Percentiles rank a stretch among this genome's conserved stretches.
Conservation (phyloP, 2,329 filamentous ascomycete genomes). For the Parastagonospora nodorum region DNA sequence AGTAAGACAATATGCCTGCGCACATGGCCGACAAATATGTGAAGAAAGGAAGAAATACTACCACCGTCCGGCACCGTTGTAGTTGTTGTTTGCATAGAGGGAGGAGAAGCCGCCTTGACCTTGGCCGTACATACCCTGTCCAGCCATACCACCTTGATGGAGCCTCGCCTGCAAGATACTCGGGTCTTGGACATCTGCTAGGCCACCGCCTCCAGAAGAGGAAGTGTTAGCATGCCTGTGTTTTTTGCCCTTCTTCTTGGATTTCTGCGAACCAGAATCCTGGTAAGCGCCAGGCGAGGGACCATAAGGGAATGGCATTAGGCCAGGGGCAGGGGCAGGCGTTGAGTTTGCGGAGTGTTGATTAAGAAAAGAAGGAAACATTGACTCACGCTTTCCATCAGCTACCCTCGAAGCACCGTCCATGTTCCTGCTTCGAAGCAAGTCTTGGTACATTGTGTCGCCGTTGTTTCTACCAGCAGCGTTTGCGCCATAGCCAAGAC, state of each 20-base stretch:
- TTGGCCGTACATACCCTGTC: constrained; percentile 89
- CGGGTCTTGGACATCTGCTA: constrained; percentile 99
- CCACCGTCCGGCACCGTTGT: constrained; percentile 47
- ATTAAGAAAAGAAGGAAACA: constrained; percentile 89
- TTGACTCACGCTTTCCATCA: constrained; percentile 98
- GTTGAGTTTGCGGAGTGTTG: constrained; percentile 82
- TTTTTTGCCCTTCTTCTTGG: constrained; percentile 99
- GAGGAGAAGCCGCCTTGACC: constrained; percentile 89
- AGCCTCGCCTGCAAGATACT: constrained; percentile 98
- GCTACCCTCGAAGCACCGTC: constrained; percentile 72
- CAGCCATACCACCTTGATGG: constrained; percentile 81
- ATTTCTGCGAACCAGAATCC: constrained; percentile 87
- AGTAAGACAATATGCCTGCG: constrained; percentile 40
- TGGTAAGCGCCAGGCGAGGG: constrained; percentile 83
- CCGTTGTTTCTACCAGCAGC: constrained; percentile 74
- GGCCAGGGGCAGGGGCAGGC: constrained; percentile 86
- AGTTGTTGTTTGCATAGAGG: constrained; percentile 73
- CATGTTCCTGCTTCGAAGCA: constrained; percentile 70
- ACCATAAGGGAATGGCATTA: constrained; percentile 90
- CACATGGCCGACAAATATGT: constrained; percentile 34
- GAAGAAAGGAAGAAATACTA: constrained; percentile 39
- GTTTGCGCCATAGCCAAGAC: constrained; percentile 65
- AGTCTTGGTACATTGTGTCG: constrained; percentile 76
- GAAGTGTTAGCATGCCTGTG: constrained; percentile 99
- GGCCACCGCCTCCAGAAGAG: constrained; percentile 97